These are phyloP conservation scores for Echinosophora koreensis DNA, from an alignment of 306 rosid genomes.

Conservation along the genomic window DNA sequence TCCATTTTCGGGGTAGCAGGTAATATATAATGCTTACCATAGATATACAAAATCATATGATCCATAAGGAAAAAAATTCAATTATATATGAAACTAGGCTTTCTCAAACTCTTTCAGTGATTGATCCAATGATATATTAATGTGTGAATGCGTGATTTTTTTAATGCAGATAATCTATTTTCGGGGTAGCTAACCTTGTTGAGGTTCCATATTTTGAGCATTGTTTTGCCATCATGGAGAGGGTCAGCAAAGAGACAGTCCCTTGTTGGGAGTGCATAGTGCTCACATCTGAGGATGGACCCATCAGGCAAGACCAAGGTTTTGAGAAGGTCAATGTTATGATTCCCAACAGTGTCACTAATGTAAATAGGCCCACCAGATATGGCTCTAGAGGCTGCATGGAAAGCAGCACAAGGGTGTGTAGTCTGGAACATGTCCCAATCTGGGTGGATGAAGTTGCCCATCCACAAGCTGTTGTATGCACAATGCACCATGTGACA, in stretches of 20 bases:
- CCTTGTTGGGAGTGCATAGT: slow-evolving; percentile 85
- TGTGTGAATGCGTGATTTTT: too few relatives aligned
- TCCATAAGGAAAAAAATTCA: neutral
- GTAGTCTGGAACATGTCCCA: slow-evolving; percentile 99
- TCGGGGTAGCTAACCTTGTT: slow-evolving; percentile 73
- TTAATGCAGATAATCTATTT: too few relatives aligned
- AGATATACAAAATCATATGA: neutral
- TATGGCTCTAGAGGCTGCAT: slow-evolving; percentile 94
- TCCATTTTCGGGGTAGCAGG: too few relatives aligned
- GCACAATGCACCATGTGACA: slow-evolving; percentile 99
- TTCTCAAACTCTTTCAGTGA: too few relatives aligned
- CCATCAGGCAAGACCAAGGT: slow-evolving; percentile 87
- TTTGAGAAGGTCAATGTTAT: slow-evolving; percentile 80
- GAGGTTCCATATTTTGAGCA: slow-evolving; percentile 96
- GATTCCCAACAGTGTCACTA: slow-evolving; percentile 80
- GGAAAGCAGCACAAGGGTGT: slow-evolving; percentile 93
- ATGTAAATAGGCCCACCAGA: slow-evolving; percentile 95
- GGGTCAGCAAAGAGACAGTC: slow-evolving; percentile 91
- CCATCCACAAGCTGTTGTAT: slow-evolving; percentile 96
- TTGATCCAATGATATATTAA: too few relatives aligned
- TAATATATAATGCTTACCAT: neutral
- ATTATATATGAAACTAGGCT: neutral
- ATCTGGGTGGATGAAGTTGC: slow-evolving; percentile 91
- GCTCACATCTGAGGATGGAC: slow-evolving; percentile 77
- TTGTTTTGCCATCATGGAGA: slow-evolving; percentile 88